A percentile compares a stretch with the other conserved stretches of the same genome.
Evolutionary conservation across 352 stramenopile species (phyloP).

Genomic region (Globisporangium rhizosaccharum): DNA sequence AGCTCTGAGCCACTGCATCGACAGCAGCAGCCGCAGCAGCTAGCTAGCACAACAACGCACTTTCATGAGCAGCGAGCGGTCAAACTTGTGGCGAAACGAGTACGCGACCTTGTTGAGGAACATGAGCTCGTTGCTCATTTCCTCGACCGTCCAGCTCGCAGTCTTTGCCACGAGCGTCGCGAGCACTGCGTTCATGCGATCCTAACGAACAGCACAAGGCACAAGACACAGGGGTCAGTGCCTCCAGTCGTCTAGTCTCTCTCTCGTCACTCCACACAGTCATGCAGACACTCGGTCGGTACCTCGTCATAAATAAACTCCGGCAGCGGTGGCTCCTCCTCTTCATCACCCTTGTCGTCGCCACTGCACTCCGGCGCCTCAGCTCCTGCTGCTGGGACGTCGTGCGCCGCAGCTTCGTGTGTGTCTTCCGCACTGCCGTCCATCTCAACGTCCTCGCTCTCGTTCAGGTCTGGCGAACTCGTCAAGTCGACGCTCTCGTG

Average conservation of each 20-base stretch:
- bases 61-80: conserved; percentile 65
- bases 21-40: not conserved
- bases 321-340: conserved; percentile 6
- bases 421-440: not conserved
- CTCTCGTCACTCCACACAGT: not conserved
- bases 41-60: conserved; percentile 15
- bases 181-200: conserved; percentile 44
- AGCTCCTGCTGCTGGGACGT: not conserved
- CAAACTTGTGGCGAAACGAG: conserved; percentile 49
- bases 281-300: conserved; percentile 1
- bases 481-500: conserved; percentile 4
- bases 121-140: conserved; percentile 65
- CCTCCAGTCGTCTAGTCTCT: too few species aligned
- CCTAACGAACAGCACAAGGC: conserved; percentile 19
- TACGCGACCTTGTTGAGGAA: conserved; percentile 69
- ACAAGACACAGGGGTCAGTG: conserved; percentile 1
- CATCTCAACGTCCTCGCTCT: conserved; percentile 3
- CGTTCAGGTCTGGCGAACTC: not conserved
- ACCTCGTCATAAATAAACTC: conserved; percentile 86
- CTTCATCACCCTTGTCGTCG: conserved; percentile 3
- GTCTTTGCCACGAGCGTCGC: conserved; percentile 55
- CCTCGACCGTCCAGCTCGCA: conserved; percentile 59
- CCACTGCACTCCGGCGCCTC: not conserved
- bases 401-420: not conserved
- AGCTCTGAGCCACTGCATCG: not conserved